These are phyloP conservation scores for Psilocybe azurescens DNA, from an alignment of 768 basidiomycete genomes.

Conservation along the genomic window DNA sequence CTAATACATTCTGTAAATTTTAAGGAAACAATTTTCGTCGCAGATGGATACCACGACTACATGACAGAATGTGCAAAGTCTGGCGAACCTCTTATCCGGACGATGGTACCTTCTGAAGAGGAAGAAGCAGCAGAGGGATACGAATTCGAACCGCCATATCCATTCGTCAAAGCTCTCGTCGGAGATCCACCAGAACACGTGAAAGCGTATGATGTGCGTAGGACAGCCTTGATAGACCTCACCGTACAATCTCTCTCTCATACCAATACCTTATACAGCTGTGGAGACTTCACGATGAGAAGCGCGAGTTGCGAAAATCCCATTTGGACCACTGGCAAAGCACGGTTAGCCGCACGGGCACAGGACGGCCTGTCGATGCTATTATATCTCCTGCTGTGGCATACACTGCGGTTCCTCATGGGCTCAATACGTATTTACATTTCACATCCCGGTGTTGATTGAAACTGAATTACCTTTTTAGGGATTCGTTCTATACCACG, in stretches of 20 bases:
- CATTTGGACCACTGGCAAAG: conserved; percentile 69
- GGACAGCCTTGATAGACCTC: too few species aligned
- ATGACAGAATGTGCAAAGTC: conserved; percentile 43
- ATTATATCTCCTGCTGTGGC: conserved; percentile 70
- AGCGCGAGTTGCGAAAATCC: conserved; percentile 54
- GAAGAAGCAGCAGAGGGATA: conserved; percentile 26
- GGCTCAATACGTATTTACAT: conserved; percentile 50
- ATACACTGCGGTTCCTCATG: conserved; percentile 67
- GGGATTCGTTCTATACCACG: conserved; percentile 63
- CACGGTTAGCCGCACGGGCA: conserved; percentile 55
- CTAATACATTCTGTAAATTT: not conserved
- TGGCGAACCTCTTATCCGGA: conserved; percentile 63
- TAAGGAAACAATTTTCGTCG: conserved; percentile 53
- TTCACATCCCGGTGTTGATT: not conserved
- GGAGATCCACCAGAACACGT: conserved; percentile 43
- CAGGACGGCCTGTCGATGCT: conserved; percentile 74
- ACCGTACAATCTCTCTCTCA: not conserved
- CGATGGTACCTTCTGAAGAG: conserved; percentile 47
- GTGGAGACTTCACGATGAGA: conserved; percentile 66
- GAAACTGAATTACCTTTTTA: conserved; percentile 24
- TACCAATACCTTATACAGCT: conserved; percentile 44
- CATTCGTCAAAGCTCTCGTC: conserved; percentile 49
- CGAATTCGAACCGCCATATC: conserved; percentile 32
- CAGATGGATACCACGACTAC: conserved; percentile 59
- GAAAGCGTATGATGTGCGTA: conserved; percentile 46